Conservation (phyloP, 495 filamentous ascomycete species). For the Hypoxylon subgilvum region DNA sequence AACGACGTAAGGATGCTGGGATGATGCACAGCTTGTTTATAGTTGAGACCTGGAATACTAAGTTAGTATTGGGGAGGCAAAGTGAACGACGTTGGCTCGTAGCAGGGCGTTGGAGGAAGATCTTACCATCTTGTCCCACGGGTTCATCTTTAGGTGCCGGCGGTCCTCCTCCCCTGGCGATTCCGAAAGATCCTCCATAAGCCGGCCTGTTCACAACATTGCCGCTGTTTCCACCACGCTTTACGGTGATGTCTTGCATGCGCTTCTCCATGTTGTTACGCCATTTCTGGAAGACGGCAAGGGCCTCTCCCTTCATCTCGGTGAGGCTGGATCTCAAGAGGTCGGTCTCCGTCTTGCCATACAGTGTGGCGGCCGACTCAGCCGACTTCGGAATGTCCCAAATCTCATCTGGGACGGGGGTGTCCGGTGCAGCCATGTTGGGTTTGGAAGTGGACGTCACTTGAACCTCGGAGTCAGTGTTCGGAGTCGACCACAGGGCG, state of each 20-base stretch:
- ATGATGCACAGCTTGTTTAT: too few relatives aligned
- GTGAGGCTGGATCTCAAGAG: constrained; percentile 39
- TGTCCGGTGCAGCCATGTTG: constrained; percentile 1
- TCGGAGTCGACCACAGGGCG: neutral
- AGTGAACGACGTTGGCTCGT: constrained; percentile 13
- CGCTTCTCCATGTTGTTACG: constrained; percentile 46
- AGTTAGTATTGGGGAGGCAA: constrained; percentile 17
- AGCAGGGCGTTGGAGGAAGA: constrained; percentile 28
- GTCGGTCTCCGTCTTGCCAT: constrained; percentile 36
- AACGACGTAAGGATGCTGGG: too few relatives aligned
- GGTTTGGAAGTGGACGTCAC: constrained; percentile 7
- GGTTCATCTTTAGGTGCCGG: too few relatives aligned
- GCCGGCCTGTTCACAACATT: too few relatives aligned
- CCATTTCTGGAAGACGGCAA: constrained; percentile 55
- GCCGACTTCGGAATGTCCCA: constrained; percentile 28
- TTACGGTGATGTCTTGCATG: constrained; percentile 50
- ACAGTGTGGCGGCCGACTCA: constrained; percentile 14
- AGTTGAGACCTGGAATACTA: constrained; percentile 34
- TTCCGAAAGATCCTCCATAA: too few relatives aligned
- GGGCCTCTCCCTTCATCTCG: constrained; percentile 52
- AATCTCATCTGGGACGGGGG: too few relatives aligned
- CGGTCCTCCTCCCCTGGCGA: too few relatives aligned
- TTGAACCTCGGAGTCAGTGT: constrained; percentile 6
- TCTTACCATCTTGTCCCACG: constrained; percentile 42
- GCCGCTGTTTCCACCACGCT: constrained; percentile 35